These are phyloP conservation scores for Tylopilus sp. DNA, from an alignment of 1,284 basidiomycete genomes.

Conservation along the genomic window DNA sequence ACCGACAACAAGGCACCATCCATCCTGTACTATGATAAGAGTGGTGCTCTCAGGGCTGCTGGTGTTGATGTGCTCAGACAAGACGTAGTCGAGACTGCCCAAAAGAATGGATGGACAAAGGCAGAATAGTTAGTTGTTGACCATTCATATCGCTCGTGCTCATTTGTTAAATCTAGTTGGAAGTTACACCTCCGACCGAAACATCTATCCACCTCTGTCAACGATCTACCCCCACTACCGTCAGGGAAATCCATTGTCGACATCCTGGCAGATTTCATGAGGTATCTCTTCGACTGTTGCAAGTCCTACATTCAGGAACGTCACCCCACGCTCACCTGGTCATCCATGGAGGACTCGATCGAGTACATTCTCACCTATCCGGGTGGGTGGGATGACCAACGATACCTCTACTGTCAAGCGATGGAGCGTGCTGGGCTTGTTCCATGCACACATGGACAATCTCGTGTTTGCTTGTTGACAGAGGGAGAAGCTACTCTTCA, in stretches of 20 bases:
- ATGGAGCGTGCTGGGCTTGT: neutral
- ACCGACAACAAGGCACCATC: neutral
- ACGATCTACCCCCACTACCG: conserved; percentile 26
- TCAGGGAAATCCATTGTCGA: conserved; percentile 39
- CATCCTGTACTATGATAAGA: neutral
- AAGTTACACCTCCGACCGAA: conserved; percentile 47
- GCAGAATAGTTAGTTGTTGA: conserved; percentile 36
- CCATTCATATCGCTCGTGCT: neutral
- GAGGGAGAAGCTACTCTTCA: conserved; percentile 14
- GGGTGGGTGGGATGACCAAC: neutral
- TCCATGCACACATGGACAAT: neutral
- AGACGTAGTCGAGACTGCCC: neutral
- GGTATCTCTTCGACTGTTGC: conserved; percentile 18
- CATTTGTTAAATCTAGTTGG: conserved; percentile 40
- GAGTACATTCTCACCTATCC: neutral
- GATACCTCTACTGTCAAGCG: neutral
- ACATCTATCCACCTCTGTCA: conserved; percentile 18
- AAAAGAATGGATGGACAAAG: conserved; percentile 2
- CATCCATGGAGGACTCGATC: neutral
- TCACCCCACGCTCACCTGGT: neutral
- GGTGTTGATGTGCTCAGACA: conserved; percentile 47
- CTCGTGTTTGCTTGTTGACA: conserved; percentile 4
- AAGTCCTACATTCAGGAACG: neutral
- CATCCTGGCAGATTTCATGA: conserved; percentile 47
- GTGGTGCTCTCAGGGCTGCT: conserved; percentile 33